Evolutionary conservation across 2,329 filamentous ascomycete species (phyloP), one percentile per base, ranked within the genome.

Genomic region (Mollisiaceae sp.): DNA sequence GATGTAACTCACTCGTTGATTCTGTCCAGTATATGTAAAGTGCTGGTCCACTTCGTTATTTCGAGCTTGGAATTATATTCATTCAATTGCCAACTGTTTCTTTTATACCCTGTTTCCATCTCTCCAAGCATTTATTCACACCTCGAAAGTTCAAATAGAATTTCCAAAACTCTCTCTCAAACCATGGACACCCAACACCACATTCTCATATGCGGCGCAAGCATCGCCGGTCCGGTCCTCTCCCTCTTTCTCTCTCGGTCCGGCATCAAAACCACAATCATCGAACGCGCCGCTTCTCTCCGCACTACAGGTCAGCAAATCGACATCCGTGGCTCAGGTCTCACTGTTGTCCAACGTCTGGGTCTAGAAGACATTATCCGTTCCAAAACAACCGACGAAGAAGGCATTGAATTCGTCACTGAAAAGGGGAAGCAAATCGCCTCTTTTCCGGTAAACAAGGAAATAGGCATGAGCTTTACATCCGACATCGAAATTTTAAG

Each of bases 301-400:
- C 80, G 85, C 1, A 76, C 78, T 1, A 78, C 77, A 0, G 86
- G 86, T 0, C 80, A 83, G 9, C 83, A 86, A 54, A 75, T 89
- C 45, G 86, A 89, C 70, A 76, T 88, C 3, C 80, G 82, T 2
- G 81, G 78, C 11, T 78, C 80, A 15, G 85, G 81, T 0, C 78
- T 86, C 54, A 77, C 82, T n/a, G 79, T 85, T 12, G 74, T 86
- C 8, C 79, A 77, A 62, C 79, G 79, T 2, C 85, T 87, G 83
- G 83, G 82, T 0, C 73, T 87, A 2, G 74, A 83, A 36, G 72
- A 80, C 4, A 75, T 72, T 0, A 78, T 86, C 45, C 78, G 79
- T 3, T 69, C 72, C 12, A 77, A 76, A n/a, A 73, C 74, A 0
- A 81, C 80, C 0, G 77, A 80, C 0, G 83, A 86, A 73, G 74